Percentiles rank a stretch among this genome's conserved stretches.
phyloP scores from a whole-genome alignment of 352 stramenopile genomes.

The Hyaloperonospora arabidopsidis region DNA sequence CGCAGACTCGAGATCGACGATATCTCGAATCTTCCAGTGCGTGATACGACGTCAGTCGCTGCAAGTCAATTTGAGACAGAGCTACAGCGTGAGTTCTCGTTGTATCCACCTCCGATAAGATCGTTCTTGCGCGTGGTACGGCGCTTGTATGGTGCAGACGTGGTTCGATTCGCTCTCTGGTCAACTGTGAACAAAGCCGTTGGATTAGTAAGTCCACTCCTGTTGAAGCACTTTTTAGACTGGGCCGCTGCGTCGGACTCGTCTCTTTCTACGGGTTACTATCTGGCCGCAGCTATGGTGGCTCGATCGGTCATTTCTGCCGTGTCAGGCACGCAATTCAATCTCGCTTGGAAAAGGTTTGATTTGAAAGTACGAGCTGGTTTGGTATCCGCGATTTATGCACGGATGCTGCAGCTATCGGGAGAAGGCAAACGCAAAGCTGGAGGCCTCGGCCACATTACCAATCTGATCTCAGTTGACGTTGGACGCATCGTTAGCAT shows the following conservation, averaged over 20 bases:
- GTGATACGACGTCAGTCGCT: conserved; percentile 43
- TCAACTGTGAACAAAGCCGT: conserved; percentile 68
- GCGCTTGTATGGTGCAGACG: conserved; percentile 51
- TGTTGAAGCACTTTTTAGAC: conserved; percentile 76
- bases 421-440: conserved; percentile 22
- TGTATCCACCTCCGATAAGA: conserved; percentile 23
- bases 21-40: conserved; percentile 40
- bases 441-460: conserved; percentile 54
- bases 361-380: conserved; percentile 64
- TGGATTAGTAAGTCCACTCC: conserved; percentile 51
- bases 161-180: conserved; percentile 55
- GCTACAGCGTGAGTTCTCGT: conserved; percentile 31
- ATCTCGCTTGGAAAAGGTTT: conserved; percentile 69
- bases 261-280: conserved; percentile 40
- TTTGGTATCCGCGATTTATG: conserved; percentile 63
- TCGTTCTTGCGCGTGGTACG: conserved; percentile 47
- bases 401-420: conserved; percentile 40
- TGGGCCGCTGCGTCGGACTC: conserved; percentile 46
- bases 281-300: conserved; percentile 47
- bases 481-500: conserved; percentile 64
- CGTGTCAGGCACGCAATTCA: conserved; percentile 71
- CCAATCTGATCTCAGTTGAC: conserved; percentile 76
- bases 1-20: conserved; percentile 56
- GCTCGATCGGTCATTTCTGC: conserved; percentile 46
- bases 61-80: conserved; percentile 36